Percentiles rank a stretch among this genome's conserved stretches.
phyloP scores from a whole-genome alignment of 805 yeast species.

The Myxozyma nipponensis region DNA sequence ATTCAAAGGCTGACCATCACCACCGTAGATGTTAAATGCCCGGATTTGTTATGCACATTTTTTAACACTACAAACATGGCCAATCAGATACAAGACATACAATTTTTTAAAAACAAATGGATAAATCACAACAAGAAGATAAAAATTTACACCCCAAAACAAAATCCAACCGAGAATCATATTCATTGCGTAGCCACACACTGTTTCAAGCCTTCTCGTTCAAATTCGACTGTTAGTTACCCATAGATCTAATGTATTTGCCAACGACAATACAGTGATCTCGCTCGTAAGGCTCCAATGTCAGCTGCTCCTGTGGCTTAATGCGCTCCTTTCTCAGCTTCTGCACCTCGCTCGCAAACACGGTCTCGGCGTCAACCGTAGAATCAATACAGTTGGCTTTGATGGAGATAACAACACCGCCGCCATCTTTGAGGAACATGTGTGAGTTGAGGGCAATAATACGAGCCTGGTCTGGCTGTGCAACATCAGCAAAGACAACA shows the following conservation, averaged over 20 bases:
- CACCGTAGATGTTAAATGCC: no score
- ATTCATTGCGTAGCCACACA: background rate
- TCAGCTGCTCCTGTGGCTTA: constrained; percentile 97
- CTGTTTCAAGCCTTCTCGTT: background rate
- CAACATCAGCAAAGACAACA: constrained; percentile 98
- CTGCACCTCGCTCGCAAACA: constrained; percentile 98
- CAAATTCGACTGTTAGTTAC: background rate
- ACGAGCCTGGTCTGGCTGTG: constrained; percentile 99
- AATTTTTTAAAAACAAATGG: background rate
- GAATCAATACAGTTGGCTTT: constrained; percentile 99
- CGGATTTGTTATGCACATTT: no score
- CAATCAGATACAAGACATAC: background rate
- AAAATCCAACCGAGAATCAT: background rate
- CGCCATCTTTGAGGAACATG: constrained; percentile 95
- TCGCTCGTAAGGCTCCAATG: constrained; percentile 98
- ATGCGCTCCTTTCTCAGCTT: constrained; percentile 98
- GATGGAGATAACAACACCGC: constrained; percentile 97
- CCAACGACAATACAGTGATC: constrained; percentile 99
- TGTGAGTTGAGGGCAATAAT: constrained; percentile 97
- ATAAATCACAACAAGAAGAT: constrained; percentile 1
- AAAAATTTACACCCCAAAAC: constrained; percentile 17
- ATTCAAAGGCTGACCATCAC: no score
- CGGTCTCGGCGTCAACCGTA: constrained; percentile 98
- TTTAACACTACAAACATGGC: background rate
- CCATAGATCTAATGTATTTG: constrained; percentile 69